Conservation (phyloP, 1,139 yeast species). For the Kurtzmaniella natalensis region DNA sequence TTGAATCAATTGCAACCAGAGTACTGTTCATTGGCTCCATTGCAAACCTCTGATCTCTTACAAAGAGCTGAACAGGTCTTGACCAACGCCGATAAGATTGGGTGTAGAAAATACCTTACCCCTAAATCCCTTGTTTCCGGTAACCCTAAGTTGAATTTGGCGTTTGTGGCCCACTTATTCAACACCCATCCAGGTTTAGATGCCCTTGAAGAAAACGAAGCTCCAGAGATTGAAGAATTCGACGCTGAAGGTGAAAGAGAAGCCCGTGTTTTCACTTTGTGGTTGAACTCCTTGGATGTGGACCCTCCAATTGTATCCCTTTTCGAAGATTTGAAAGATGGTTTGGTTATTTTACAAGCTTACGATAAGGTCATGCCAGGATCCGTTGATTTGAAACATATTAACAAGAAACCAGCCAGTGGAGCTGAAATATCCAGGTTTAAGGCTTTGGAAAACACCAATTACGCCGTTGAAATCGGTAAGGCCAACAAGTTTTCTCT, state of each 20-base stretch:
- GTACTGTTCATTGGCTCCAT: slow-evolving; percentile 74
- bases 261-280: slow-evolving; percentile 94
- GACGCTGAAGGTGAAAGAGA: slow-evolving; percentile 99
- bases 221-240: slow-evolving; percentile 85
- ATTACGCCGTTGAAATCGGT: slow-evolving; percentile 95
- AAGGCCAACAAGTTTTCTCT: slow-evolving; percentile 87
- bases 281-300: slow-evolving; percentile 95
- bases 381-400: slow-evolving; percentile 71
- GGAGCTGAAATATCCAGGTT: slow-evolving; percentile 79
- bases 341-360: slow-evolving; percentile 83
- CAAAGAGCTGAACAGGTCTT: slow-evolving; percentile 85
- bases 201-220: slow-evolving; percentile 89
- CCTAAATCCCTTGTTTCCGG: slow-evolving; percentile 93
- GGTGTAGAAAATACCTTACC: slow-evolving; percentile 90
- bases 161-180: slow-evolving; percentile 94
- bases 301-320: slow-evolving; percentile 90
- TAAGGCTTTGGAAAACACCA: slow-evolving; percentile 93
- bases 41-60: slow-evolving; percentile 67
- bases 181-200: slow-evolving; percentile 96
- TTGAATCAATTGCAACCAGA: slow-evolving; percentile 87
- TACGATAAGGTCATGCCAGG: slow-evolving; percentile 96
- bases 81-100: slow-evolving; percentile 82
- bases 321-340: slow-evolving; percentile 94
- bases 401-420: slow-evolving; percentile 73
- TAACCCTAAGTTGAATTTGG: slow-evolving; percentile 91